Evolutionary conservation across 2,329 filamentous ascomycete species (phyloP), one percentile per base, ranked within the genome.

Genomic region (Diaporthe eres): DNA sequence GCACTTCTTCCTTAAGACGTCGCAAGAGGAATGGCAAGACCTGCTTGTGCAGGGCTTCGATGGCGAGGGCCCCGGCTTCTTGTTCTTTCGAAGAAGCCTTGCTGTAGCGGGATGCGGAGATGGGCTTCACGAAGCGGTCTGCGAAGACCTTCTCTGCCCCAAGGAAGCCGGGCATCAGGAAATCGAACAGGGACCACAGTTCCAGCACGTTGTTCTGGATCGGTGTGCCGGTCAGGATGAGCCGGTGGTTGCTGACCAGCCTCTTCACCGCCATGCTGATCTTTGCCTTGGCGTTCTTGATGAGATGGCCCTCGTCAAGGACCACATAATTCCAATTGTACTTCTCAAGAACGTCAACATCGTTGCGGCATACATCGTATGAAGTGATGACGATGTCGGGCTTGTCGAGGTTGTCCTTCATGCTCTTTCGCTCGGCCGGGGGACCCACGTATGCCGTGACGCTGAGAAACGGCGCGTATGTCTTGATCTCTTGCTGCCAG

Each of bases 51-150:
- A 99, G 88, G n/a, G 97, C 97, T 84, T 99, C 97, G 74, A 99
- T 98, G 0, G 97, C 97, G 37, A 99, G 87, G 1, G 97, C 97
- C 72, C 97, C 97, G 4, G 95, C 95, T 87, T 99, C 97, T 85
- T 99, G 97, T 83, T 99, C 97, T 82, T 98, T 98, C 0, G 97
- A 98, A 1, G 96, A 98, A 1, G 97, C 98, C 84, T 98, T 99
- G 85, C 95, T 96, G 82, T 96, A 98, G 28, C 97, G 94, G 81
- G 95, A 98, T 5, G 96, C 96, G 1, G 96, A 95, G 80, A 98
- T 98, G 1, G 96, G 96, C 85, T 98, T 98, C 12, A 96, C 95
- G 80, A 98, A 98, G 4, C 96, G 92, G 83, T 98, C 96, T 78
- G 97, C 88, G 86, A 98, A 98, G n/a, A 98, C 95, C 86, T 97